These are phyloP conservation scores for Neostapfia colusana DNA, from an alignment of 176 grass and related monocot species.

Conservation along the genomic window DNA sequence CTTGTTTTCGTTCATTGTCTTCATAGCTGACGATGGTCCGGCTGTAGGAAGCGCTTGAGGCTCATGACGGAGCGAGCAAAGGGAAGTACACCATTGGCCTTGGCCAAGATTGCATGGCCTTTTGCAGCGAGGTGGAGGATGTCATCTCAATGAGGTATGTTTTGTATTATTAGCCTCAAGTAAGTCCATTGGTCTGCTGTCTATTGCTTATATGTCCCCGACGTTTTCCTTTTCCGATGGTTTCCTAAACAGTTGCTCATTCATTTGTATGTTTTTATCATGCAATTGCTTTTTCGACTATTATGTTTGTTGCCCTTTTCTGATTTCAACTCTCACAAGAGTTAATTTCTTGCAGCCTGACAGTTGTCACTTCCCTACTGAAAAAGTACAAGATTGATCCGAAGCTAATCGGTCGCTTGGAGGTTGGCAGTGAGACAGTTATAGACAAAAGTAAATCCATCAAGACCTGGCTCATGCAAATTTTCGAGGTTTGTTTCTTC, in stretches of 20 bases:
- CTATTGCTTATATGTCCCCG: background rate
- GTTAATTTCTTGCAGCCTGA: constrained; percentile 52
- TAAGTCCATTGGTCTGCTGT: background rate
- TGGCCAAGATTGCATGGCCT: constrained; percentile 86
- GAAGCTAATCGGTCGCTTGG: constrained; percentile 71
- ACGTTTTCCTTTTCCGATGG: background rate
- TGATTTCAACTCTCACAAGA: constrained; percentile 19
- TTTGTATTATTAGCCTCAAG: background rate
- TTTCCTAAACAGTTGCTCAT: background rate
- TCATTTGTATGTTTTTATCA: background rate
- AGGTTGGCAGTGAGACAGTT: constrained; percentile 82
- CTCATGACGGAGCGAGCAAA: constrained; percentile 75
- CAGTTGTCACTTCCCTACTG: constrained; percentile 65
- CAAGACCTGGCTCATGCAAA: constrained; percentile 86
- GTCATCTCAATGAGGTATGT: constrained; percentile 85
- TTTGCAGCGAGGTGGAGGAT: constrained; percentile 79
- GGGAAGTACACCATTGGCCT: constrained; percentile 88
- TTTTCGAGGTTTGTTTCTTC: constrained; percentile 63
- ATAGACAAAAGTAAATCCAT: constrained; percentile 98
- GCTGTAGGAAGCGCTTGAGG: constrained; percentile 71
- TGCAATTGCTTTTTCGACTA: background rate
- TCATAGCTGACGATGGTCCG: constrained; percentile 5
- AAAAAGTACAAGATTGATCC: constrained; percentile 76
- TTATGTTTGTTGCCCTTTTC: background rate
- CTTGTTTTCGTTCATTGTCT: background rate